A percentile compares a stretch with the other conserved stretches of the same genome.
These are phyloP conservation scores for Ophiobolus disseminans DNA, from an alignment of 2,329 filamentous ascomycete genomes.

Conservation along the genomic window DNA sequence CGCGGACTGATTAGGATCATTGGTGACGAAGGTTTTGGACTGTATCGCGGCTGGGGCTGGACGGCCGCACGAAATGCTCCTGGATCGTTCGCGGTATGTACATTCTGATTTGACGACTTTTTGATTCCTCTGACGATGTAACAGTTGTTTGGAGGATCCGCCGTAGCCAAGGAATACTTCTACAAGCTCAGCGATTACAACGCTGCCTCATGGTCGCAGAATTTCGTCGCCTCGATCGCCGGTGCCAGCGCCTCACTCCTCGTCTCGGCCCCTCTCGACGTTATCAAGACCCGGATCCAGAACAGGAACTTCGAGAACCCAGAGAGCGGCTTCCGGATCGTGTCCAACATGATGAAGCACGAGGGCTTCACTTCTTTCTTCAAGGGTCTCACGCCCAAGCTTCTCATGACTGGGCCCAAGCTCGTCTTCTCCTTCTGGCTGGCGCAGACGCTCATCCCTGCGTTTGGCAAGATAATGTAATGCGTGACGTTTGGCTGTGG, in stretches of 20 bases:
- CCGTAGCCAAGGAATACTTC: slow-evolving; percentile 96
- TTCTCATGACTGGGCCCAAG: slow-evolving; percentile 99
- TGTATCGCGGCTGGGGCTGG: slow-evolving; percentile 98
- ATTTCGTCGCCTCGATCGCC: slow-evolving; percentile 95
- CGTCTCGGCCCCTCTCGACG: slow-evolving; percentile 97
- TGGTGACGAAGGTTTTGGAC: slow-evolving; percentile 89
- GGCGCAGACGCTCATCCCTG: slow-evolving; percentile 95
- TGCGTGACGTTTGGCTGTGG: slow-evolving; percentile 15
- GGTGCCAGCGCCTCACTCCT: slow-evolving; percentile 94
- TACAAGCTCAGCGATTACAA: slow-evolving; percentile 94
- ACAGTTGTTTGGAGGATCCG: slow-evolving; percentile 94
- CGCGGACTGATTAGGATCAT: slow-evolving; percentile 90
- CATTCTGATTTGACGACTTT: not conserved
- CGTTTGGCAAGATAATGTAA: slow-evolving; percentile 76
- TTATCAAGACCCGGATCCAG: slow-evolving; percentile 97
- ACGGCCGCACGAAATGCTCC: slow-evolving; percentile 96
- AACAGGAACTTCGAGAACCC: slow-evolving; percentile 99
- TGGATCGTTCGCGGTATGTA: slow-evolving; percentile 89
- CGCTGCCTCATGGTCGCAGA: slow-evolving; percentile 90
- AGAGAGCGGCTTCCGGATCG: slow-evolving; percentile 89
- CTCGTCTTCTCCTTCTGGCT: slow-evolving; percentile 99
- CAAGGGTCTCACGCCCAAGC: slow-evolving; percentile 96
- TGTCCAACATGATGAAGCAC: slow-evolving; percentile 90
- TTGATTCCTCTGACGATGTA: slow-evolving; percentile 21
- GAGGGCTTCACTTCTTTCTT: slow-evolving; percentile 91